Evolutionary conservation across 352 stramenopile species (phyloP).

Genomic region (Blastocystis hominis): DNA sequence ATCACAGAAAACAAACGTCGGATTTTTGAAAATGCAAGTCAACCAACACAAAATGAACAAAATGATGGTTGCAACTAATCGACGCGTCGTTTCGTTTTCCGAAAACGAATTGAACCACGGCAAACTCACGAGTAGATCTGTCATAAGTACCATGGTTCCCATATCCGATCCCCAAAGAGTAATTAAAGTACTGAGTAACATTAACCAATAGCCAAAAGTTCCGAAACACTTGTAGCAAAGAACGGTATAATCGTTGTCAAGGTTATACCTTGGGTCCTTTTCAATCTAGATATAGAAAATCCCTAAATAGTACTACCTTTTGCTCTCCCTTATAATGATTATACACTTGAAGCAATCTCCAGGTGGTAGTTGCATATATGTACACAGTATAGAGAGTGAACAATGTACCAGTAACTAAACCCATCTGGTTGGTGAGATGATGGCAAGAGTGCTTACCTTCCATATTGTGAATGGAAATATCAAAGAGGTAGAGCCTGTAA

Average conservation of each 20-base stretch:
- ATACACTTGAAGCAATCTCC: neutral
- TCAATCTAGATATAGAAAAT: neutral
- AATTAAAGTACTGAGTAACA: conserved; percentile 32
- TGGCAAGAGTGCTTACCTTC: neutral
- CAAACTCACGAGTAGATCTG: neutral
- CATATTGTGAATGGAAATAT: conserved; percentile 44
- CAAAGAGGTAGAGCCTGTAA: conserved; percentile 37
- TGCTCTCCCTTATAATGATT: conserved; percentile 31
- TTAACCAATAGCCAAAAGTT: conserved; percentile 19
- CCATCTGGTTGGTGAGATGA: neutral
- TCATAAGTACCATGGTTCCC: conserved; percentile 53
- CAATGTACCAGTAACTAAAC: neutral
- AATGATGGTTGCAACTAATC: conserved; percentile 11
- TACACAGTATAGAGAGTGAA: conserved; percentile 35
- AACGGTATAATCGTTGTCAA: conserved; percentile 54
- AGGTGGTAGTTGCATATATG: neutral
- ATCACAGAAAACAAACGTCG: neutral
- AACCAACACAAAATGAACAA: conserved; percentile 26
- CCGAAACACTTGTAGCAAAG: conserved; percentile 51
- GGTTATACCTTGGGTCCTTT: conserved; percentile 3
- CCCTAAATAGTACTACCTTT: neutral
- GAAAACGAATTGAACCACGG: neutral
- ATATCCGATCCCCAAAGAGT: conserved; percentile 50
- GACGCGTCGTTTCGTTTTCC: neutral
- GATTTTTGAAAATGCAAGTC: conserved; percentile 47